These are phyloP conservation scores for Nemania serpens DNA, from an alignment of 2,329 filamentous ascomycete genomes.

Conservation along the genomic window DNA sequence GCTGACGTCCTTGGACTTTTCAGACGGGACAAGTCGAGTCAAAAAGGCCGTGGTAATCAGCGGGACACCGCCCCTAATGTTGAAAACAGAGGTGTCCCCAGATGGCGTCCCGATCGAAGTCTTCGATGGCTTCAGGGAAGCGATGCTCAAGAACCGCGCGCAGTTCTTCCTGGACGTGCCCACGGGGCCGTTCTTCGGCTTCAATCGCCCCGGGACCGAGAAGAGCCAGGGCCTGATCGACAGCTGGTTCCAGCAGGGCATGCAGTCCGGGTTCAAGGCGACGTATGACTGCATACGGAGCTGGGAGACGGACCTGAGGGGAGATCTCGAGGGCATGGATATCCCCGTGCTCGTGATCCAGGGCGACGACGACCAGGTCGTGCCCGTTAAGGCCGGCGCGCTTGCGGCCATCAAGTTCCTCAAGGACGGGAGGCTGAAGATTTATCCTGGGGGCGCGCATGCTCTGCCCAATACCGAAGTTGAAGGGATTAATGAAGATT, in stretches of 20 bases:
- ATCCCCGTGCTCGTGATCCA: neutral
- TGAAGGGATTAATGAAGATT: neutral
- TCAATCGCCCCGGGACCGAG: conserved; percentile 2
- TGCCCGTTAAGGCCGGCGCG: neutral
- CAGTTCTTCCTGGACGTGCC: conserved; percentile 9
- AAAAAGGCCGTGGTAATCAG: neutral
- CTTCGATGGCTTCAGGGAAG: conserved; percentile 8
- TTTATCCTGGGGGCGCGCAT: neutral
- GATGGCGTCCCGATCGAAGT: conserved; percentile 7
- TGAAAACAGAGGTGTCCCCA: neutral
- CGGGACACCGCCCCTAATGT: neutral
- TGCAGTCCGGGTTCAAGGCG: neutral
- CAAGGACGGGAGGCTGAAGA: neutral
- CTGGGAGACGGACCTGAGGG: neutral
- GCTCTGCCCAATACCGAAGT: neutral
- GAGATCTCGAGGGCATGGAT: neutral
- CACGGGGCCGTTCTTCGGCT: conserved; percentile 6
- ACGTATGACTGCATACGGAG: neutral
- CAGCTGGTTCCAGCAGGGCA: neutral
- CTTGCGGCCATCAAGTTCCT: neutral
- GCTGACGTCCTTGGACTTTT: neutral
- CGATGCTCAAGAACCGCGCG: conserved; percentile 1
- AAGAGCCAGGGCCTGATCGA: neutral
- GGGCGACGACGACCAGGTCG: neutral
- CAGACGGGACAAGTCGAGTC: neutral